Evolutionary conservation across 2,329 filamentous ascomycete genomes (phyloP).

Genomic region (Tolypocladium sp.): DNA sequence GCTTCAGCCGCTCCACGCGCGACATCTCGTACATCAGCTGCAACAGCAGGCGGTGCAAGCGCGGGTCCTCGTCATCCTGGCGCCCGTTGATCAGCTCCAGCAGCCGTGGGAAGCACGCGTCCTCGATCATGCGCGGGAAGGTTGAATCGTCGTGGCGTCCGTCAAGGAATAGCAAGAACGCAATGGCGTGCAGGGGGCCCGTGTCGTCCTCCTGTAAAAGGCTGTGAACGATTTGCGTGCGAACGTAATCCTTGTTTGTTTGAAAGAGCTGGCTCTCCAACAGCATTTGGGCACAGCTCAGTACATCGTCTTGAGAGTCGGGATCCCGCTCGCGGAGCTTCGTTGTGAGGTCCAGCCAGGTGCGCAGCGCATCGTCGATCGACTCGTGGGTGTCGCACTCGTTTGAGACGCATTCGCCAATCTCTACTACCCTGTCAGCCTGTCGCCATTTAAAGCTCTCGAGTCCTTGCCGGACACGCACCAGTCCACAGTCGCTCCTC

Average conservation of each 20-base stretch:
- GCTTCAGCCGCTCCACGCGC: constrained; percentile 71
- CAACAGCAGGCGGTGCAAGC: constrained; percentile 71
- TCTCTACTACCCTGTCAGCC: constrained; percentile 26
- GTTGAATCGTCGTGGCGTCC: constrained; percentile 68
- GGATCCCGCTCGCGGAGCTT: constrained; percentile 68
- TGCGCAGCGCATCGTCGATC: constrained; percentile 78
- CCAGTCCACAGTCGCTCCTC: constrained; percentile 87
- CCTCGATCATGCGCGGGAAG: constrained; percentile 80
- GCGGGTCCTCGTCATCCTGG: constrained; percentile 54
- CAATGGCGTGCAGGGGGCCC: constrained; percentile 70
- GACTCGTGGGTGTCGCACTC: constrained; percentile 43
- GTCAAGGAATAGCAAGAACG: constrained; percentile 78
- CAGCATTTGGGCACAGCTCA: constrained; percentile 70
- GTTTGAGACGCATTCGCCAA: constrained; percentile 35
- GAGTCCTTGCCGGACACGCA: constrained; percentile 26
- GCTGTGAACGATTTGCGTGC: constrained; percentile 86
- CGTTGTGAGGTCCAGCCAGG: constrained; percentile 72
- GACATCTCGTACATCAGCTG: constrained; percentile 96
- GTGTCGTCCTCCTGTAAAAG: constrained; percentile 76
- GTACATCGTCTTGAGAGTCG: constrained; percentile 68
- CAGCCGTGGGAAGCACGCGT: constrained; percentile 75
- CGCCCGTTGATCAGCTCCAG: constrained; percentile 69
- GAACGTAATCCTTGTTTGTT: constrained; percentile 74
- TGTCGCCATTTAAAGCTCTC: neutral
- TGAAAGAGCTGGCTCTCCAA: constrained; percentile 67